These are phyloP conservation scores for Umbelopsis ramanniana DNA, from an alignment of 192 early-diverging fungal species.

Conservation along the genomic window DNA sequence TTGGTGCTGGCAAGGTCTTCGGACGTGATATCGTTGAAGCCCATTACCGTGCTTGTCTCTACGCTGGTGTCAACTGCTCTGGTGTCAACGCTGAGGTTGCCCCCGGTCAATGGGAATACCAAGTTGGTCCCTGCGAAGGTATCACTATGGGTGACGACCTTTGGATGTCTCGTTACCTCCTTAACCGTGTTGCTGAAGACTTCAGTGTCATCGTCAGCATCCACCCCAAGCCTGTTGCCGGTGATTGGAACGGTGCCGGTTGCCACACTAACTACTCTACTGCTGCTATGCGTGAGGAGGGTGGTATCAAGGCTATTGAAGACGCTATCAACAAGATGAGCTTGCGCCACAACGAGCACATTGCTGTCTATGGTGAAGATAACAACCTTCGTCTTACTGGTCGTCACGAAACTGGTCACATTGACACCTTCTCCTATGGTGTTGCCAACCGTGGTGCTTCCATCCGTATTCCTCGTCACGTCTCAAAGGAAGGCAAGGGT, in stretches of 20 bases:
- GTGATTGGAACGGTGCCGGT: constrained; percentile 66
- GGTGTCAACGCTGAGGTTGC: constrained; percentile 61
- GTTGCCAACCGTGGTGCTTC: constrained; percentile 62
- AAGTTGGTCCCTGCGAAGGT: constrained; percentile 61
- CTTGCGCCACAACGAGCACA: constrained; percentile 50
- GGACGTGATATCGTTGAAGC: constrained; percentile 63
- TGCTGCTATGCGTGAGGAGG: constrained; percentile 50
- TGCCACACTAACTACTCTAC: constrained; percentile 63
- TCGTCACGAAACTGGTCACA: constrained; percentile 57
- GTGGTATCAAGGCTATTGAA: constrained; percentile 54
- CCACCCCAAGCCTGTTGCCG: constrained; percentile 62
- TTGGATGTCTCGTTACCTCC: constrained; percentile 55
- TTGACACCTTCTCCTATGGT: constrained; percentile 52
- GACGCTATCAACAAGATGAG: constrained; percentile 57
- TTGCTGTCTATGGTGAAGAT: constrained; percentile 61
- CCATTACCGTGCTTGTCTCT: constrained; percentile 60
- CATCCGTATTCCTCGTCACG: constrained; percentile 62
- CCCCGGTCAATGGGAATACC: constrained; percentile 61
- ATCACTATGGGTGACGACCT: constrained; percentile 60
- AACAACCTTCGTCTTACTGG: constrained; percentile 61
- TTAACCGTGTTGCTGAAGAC: constrained; percentile 62
- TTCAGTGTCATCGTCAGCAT: constrained; percentile 58
- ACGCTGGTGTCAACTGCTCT: constrained; percentile 59
- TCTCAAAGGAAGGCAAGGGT: constrained; percentile 56
- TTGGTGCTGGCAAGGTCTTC: constrained; percentile 54